Percentiles rank a stretch among this genome's conserved stretches.
Conservation (phyloP, 225 moss, liverwort and hornwort genomes). For the Rhytidiadelphus loreus region DNA sequence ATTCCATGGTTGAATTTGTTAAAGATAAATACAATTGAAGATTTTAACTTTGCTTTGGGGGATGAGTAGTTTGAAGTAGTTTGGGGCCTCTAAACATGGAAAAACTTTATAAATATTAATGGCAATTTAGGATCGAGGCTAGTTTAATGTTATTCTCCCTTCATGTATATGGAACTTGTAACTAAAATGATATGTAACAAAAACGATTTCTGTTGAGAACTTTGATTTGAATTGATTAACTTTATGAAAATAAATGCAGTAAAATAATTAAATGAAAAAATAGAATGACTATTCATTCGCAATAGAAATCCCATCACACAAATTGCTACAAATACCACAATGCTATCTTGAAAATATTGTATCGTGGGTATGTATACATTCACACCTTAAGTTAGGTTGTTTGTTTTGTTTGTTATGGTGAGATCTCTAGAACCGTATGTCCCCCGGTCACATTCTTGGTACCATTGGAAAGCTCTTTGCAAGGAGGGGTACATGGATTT, state of each 20-base stretch:
- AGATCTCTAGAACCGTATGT: no score
- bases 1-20: not conserved
- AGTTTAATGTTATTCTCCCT: not conserved
- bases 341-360: not conserved
- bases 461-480: no score
- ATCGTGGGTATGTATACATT: no score
- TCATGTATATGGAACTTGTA: not conserved
- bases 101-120: no score
- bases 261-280: not conserved
- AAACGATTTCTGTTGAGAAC: not conserved
- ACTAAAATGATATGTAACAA: no score
- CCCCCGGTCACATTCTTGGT: no score
- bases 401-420: no score
- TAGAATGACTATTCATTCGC: not conserved
- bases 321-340: fast-evolving
- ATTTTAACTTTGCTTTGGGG: fast-evolving
- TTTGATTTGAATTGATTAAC: not conserved
- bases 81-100: not conserved
- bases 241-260: not conserved
- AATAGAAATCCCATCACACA: not conserved
- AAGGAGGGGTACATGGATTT: no score
- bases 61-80: not conserved
- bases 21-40: not conserved
- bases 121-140: not conserved
- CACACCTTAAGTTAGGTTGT: no score